phyloP scores from a whole-genome alignment of 2,329 filamentous ascomycete genomes.

The Amauroascus niger region DNA sequence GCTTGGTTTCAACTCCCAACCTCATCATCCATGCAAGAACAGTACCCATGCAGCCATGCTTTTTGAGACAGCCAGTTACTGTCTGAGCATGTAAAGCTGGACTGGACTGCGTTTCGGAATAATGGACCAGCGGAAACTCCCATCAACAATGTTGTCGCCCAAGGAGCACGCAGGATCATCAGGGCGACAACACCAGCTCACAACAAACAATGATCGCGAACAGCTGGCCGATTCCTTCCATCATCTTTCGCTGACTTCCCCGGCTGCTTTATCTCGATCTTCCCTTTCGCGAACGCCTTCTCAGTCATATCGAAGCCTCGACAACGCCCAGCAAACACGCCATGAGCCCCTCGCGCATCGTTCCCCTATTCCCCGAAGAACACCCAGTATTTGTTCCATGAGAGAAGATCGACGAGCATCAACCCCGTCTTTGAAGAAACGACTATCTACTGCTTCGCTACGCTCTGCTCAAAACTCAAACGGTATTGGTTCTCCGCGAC shows the following conservation, averaged over 20 bases:
- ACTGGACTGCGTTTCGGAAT: background rate
- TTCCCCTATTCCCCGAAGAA: constrained; percentile 23
- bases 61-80: background rate
- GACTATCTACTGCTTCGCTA: constrained; percentile 31
- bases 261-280: background rate
- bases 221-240: constrained; percentile 5
- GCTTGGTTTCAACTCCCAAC: background rate
- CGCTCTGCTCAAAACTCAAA: constrained; percentile 21
- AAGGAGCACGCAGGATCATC: constrained; percentile 3
- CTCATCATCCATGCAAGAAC: background rate
- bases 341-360: constrained; percentile 10
- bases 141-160: background rate
- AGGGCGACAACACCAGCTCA: constrained; percentile 3
- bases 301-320: constrained; percentile 1
- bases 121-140: constrained; percentile 2
- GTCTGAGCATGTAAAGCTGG: background rate
- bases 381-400: constrained; percentile 29
- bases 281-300: constrained; percentile 7
- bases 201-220: constrained; percentile 11
- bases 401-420: constrained; percentile 32
- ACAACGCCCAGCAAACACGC: background rate
- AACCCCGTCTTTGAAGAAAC: constrained; percentile 31
- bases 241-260: constrained; percentile 10
- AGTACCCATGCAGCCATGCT: background rate
- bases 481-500: constrained; percentile 22